Conservation (phyloP, 768 basidiomycete species). For the Lentinula detonsa region DNA sequence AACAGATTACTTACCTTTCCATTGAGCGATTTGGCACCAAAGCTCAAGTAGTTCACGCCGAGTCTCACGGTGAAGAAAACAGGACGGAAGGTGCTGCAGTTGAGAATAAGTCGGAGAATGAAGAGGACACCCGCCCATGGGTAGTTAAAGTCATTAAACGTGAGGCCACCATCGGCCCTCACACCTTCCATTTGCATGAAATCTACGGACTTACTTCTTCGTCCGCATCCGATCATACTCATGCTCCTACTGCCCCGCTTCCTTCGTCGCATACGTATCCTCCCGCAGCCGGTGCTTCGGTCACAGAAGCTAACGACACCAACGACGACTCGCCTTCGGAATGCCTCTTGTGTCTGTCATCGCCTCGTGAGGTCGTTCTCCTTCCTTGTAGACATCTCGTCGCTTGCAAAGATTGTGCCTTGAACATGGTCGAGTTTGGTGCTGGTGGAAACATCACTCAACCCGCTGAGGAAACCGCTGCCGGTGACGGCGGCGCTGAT, state of each 20-base stretch:
- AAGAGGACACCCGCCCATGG: conserved; percentile 70
- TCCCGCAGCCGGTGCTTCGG: conserved; percentile 24
- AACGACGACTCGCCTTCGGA: conserved; percentile 74
- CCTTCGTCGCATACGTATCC: conserved; percentile 43
- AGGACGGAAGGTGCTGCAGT: background rate
- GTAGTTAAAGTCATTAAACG: conserved; percentile 90
- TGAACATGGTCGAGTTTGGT: conserved; percentile 97
- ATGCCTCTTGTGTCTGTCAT: conserved; percentile 86
- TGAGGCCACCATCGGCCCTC: conserved; percentile 89
- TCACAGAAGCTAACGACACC: conserved; percentile 5
- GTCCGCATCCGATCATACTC: conserved; percentile 25
- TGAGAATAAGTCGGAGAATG: conserved; percentile 15
- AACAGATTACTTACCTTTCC: conserved; percentile 86
- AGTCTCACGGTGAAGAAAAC: background rate
- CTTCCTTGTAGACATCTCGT: conserved; percentile 92
- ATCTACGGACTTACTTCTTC: conserved; percentile 84
- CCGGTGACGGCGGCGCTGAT: conserved; percentile 22
- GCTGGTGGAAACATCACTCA: conserved; percentile 86
- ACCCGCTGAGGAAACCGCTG: conserved; percentile 26
- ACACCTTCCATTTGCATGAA: conserved; percentile 93
- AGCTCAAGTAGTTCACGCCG: conserved; percentile 18
- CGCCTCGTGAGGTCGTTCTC: conserved; percentile 86
- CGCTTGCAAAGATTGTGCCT: conserved; percentile 90
- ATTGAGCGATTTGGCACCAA: conserved; percentile 63
- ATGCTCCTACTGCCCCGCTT: conserved; percentile 29